Conservation (phyloP, 176 grass and related monocot species). For the Aegilops sharonensis region DNA sequence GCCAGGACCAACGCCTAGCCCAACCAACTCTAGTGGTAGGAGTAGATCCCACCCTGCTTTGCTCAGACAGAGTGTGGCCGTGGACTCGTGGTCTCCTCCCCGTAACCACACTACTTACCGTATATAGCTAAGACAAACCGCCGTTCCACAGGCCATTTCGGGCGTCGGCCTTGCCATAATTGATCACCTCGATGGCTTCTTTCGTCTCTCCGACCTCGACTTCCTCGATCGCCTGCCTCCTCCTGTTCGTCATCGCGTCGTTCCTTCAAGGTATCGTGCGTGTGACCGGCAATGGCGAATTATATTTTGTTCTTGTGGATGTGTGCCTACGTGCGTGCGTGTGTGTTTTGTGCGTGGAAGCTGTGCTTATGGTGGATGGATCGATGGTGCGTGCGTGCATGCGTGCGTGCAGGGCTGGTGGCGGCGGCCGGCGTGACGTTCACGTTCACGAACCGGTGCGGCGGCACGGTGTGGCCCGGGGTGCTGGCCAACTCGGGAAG, state of each 20-base stretch:
- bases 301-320: neutral
- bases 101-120: conserved; percentile 17
- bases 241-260: neutral
- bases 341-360: too few species aligned
- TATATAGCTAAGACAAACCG: neutral
- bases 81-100: neutral
- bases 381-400: neutral
- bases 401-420: conserved; percentile 32
- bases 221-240: neutral
- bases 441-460: conserved; percentile 89
- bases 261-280: conserved; percentile 28
- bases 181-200: conserved; percentile 37
- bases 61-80: neutral
- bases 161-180: neutral
- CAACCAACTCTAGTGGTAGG: neutral
- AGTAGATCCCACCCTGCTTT: neutral
- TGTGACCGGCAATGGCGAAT: neutral
- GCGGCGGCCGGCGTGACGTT: conserved; percentile 49
- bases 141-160: conserved; percentile 13
- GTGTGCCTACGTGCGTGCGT: too few species aligned
- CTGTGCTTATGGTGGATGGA: neutral
- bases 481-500: conserved; percentile 83
- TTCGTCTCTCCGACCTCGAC: neutral
- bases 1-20: neutral
- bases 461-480: conserved; percentile 87